Conservation (phyloP, 345 rosid genomes). For the Lagerstroemia speciosa region DNA sequence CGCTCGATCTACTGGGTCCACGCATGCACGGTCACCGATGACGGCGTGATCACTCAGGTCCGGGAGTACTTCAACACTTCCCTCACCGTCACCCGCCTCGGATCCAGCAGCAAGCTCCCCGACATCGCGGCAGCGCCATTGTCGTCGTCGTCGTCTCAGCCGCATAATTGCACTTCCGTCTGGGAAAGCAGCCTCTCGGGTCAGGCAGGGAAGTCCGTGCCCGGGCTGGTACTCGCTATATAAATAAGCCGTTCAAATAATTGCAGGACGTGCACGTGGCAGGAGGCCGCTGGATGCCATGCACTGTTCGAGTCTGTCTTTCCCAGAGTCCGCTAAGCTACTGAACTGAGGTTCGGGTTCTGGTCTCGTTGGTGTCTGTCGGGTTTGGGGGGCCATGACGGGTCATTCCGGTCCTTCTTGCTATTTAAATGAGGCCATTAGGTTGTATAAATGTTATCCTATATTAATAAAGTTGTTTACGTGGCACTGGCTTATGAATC, state of each 20-base stretch:
- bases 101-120: slow-evolving; percentile 18
- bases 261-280: too few species aligned
- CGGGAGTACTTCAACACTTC: slow-evolving; percentile 87
- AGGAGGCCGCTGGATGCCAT: too few species aligned
- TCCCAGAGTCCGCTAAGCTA: too few species aligned
- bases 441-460: not conserved
- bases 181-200: slow-evolving; percentile 81
- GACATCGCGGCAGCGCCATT: not conserved
- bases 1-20: slow-evolving; percentile 75
- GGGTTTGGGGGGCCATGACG: too few species aligned
- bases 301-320: too few species aligned
- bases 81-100: slow-evolving; percentile 63
- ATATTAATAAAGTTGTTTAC: slow-evolving; percentile 1
- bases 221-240: slow-evolving; percentile 30
- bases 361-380: too few species aligned
- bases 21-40: slow-evolving; percentile 86
- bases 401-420: too few species aligned
- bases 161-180: slow-evolving; percentile 44
- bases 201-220: slow-evolving; percentile 69
- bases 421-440: not conserved
- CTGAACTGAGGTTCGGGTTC: too few species aligned
- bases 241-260: too few species aligned
- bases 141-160: not conserved
- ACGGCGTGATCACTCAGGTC: slow-evolving; percentile 65
- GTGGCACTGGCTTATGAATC: not conserved